Evolutionary conservation across 805 yeast species (phyloP).

Genomic region (Candida ponderosae): DNA sequence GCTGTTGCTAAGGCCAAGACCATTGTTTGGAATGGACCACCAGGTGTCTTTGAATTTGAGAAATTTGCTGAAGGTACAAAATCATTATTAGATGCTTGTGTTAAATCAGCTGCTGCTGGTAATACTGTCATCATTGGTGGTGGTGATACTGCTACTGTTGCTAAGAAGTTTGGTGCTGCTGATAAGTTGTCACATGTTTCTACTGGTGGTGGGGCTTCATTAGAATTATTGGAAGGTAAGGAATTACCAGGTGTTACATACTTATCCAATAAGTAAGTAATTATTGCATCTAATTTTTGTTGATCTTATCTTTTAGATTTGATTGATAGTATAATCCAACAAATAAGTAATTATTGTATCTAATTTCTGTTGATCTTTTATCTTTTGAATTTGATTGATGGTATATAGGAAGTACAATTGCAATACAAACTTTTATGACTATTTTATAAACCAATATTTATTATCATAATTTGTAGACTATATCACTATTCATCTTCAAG

Average conservation of each 20-base stretch:
- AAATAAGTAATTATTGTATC: too few species aligned
- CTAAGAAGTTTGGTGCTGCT: constrained; percentile 95
- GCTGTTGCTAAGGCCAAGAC: constrained; percentile 93
- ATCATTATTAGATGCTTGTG: constrained; percentile 81
- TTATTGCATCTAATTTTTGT: too few species aligned
- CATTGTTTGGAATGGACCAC: constrained; percentile 99
- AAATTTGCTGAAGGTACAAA: constrained; percentile 89
- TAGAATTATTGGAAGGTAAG: constrained; percentile 98
- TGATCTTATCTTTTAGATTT: constrained; percentile 5
- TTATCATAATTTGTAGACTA: not conserved
- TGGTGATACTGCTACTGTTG: constrained; percentile 99
- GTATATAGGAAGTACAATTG: too few species aligned
- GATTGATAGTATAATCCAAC: too few species aligned
- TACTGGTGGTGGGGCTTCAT: constrained; percentile 99
- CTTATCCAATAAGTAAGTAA: constrained; percentile 61
- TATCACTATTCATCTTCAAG: not conserved
- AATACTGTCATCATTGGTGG: constrained; percentile 93
- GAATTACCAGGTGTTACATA: constrained; percentile 96
- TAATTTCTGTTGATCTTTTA: too few species aligned
- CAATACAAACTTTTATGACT: too few species aligned
- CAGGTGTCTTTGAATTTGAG: constrained; percentile 98
- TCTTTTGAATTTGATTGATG: too few species aligned
- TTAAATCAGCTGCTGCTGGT: constrained; percentile 78
- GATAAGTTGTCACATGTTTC: constrained; percentile 97
- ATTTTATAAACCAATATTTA: too few species aligned